Percentiles rank a stretch among this genome's conserved stretches.
Conservation (phyloP, 805 yeast species). For the Nakazawaea molendinolei region DNA sequence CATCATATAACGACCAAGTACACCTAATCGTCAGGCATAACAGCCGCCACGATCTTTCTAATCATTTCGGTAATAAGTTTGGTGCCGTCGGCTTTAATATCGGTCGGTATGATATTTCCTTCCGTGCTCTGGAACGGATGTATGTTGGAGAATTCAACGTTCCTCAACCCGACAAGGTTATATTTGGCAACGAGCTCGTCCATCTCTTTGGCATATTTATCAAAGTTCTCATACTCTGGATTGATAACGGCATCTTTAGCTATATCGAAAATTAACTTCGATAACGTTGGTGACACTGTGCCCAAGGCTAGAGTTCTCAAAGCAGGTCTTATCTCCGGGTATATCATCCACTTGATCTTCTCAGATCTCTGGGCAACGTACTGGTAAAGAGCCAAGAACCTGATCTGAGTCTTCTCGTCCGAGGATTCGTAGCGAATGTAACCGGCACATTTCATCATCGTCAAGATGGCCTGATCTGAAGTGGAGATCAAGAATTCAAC, state of each 20-base stretch:
- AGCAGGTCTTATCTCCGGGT: conserved; percentile 8
- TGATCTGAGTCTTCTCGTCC: conserved; percentile 10
- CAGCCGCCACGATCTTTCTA: conserved; percentile 4
- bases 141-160: conserved; percentile 13
- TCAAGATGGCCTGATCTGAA: conserved; percentile 10
- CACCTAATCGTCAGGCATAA: conserved; percentile 3
- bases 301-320: conserved; percentile 7
- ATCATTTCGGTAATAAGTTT: conserved; percentile 1
- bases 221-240: conserved; percentile 23
- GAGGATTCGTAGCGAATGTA: conserved; percentile 5
- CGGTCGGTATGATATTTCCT: too few relatives aligned
- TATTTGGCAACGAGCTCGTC: conserved; percentile 18
- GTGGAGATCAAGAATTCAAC: conserved; percentile 19
- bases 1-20: neutral
- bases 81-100: neutral
- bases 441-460: conserved; percentile 9
- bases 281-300: conserved; percentile 7
- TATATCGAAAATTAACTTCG: conserved; percentile 10
- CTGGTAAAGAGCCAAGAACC: conserved; percentile 11
- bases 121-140: conserved; percentile 18
- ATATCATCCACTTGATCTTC: conserved; percentile 16
- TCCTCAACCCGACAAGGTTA: conserved; percentile 18
- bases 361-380: conserved; percentile 6
- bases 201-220: conserved; percentile 17
- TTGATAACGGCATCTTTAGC: conserved; percentile 19